phyloP scores from a whole-genome alignment of 164 flowering plant species.

The Magnolia officinalis region DNA sequence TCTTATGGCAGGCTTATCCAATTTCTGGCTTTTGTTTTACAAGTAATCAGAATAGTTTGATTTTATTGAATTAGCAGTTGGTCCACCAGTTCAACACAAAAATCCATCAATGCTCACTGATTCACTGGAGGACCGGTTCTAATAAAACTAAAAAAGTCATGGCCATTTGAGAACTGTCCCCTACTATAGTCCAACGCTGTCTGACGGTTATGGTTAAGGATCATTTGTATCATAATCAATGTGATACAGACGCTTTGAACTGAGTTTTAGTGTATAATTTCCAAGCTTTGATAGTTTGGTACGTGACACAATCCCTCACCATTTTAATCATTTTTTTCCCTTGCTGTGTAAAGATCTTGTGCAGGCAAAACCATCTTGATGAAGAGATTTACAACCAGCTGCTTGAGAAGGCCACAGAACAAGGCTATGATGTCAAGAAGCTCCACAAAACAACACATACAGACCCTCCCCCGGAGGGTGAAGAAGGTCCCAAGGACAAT shows the following conservation, averaged over 20 bases:
- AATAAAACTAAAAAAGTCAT: no score
- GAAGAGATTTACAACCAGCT: conserved; percentile 71
- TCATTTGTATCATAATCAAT: no score
- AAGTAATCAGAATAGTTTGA: no score
- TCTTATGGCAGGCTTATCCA: no score
- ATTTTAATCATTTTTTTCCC: neutral
- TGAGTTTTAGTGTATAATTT: neutral
- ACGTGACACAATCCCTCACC: neutral
- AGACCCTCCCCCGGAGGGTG: conserved; percentile 67
- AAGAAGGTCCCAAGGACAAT: conserved; percentile 56
- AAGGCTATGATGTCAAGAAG: conserved; percentile 83
- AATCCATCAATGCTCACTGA: no score
- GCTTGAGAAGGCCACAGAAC: conserved; percentile 60
- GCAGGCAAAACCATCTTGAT: conserved; percentile 64
- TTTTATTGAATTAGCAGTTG: no score
- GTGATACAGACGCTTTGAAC: neutral
- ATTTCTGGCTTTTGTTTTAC: no score
- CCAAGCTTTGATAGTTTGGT: neutral
- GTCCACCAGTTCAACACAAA: no score
- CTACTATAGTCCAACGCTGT: no score
- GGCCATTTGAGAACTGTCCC: no score
- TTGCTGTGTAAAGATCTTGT: conserved; percentile 42
- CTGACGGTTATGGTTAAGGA: no score
- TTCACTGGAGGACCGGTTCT: no score
- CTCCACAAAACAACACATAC: conserved; percentile 76